These are phyloP conservation scores for Neurospora africana DNA, from an alignment of 495 filamentous ascomycete species.

Conservation along the genomic window DNA sequence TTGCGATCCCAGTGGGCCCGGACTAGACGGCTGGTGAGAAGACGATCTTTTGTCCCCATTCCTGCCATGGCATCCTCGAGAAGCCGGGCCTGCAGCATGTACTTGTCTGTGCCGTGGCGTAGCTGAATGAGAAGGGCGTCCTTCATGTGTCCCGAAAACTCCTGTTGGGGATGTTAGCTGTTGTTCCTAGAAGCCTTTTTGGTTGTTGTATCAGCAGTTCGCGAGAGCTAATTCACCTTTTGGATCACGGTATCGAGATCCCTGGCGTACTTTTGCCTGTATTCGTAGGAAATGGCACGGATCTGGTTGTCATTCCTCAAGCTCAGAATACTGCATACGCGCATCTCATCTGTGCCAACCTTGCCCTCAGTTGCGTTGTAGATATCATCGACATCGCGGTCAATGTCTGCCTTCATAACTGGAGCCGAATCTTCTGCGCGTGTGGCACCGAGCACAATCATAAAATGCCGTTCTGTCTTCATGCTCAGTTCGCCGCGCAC, in stretches of 20 bases:
- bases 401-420: constrained; percentile 56
- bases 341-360: constrained; percentile 61
- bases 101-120: constrained; percentile 63
- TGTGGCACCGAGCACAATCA: constrained; percentile 58
- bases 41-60: constrained; percentile 72
- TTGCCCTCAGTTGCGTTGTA: constrained; percentile 63
- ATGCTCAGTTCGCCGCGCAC: constrained; percentile 69
- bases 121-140: constrained; percentile 71
- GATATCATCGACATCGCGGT: constrained; percentile 60
- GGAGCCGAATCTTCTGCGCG: constrained; percentile 68
- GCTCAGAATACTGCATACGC: constrained; percentile 67
- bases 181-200: neutral
- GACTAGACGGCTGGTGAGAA: constrained; percentile 63
- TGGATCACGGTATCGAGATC: constrained; percentile 61
- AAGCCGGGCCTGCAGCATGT: constrained; percentile 66
- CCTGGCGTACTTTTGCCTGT: constrained; percentile 52
- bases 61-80: constrained; percentile 84
- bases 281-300: constrained; percentile 64
- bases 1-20: constrained; percentile 68
- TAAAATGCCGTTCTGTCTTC: constrained; percentile 75
- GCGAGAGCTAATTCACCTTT: constrained; percentile 32
- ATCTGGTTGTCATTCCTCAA: constrained; percentile 66
- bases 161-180: constrained; percentile 23
- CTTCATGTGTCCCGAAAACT: constrained; percentile 91
- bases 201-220: neutral